Conservation (phyloP, 352 stramenopile genomes). For the Globisporangium irregulare region DNA sequence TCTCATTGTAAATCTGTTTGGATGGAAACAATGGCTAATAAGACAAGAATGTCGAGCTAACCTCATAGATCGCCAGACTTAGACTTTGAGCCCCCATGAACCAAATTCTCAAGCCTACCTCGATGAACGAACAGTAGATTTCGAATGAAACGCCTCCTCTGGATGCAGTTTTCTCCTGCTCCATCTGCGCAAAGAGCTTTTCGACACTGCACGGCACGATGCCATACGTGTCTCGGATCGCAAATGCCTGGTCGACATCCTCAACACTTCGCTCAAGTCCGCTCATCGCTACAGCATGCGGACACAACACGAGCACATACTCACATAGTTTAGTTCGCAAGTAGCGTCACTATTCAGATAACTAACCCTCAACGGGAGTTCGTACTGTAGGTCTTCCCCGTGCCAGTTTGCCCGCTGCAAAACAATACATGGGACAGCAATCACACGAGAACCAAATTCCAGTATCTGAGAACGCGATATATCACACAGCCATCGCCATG, state of each 20-base stretch:
- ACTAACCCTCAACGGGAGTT: background rate
- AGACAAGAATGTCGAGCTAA: background rate
- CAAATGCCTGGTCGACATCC: conserved; percentile 10
- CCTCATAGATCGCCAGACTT: no score
- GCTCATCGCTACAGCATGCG: conserved; percentile 47
- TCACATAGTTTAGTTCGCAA: background rate
- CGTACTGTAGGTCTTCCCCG: conserved; percentile 67
- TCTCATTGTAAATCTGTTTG: conserved; percentile 77
- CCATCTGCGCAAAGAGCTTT: conserved; percentile 46
- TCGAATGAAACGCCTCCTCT: conserved; percentile 30
- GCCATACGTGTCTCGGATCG: conserved; percentile 32
- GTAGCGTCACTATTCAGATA: background rate
- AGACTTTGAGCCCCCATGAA: background rate
- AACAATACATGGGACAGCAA: background rate
- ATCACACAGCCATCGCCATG: background rate
- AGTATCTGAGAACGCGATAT: background rate
- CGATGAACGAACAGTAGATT: conserved; percentile 66
- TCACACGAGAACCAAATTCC: conserved; percentile 4
- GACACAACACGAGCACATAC: background rate
- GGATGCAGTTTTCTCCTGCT: conserved; percentile 19
- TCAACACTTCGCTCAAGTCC: conserved; percentile 32
- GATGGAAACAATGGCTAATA: background rate
- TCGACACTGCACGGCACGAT: conserved; percentile 60
- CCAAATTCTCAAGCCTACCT: conserved; percentile 27
- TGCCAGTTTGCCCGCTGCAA: conserved; percentile 61